These are phyloP conservation scores for Metschnikowia colocasiae DNA, from an alignment of 805 yeast species.

Conservation along the genomic window DNA sequence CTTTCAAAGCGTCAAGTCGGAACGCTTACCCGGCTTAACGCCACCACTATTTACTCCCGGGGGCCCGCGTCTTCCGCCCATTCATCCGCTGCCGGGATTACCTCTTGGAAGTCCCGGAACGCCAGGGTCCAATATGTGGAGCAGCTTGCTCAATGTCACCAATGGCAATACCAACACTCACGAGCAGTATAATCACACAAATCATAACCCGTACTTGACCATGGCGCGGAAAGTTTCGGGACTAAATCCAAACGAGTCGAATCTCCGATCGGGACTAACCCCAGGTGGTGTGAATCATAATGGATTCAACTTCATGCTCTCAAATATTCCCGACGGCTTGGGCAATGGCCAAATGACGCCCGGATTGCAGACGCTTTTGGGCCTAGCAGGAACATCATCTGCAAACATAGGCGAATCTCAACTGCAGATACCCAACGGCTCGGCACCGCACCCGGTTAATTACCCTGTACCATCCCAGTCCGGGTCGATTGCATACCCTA, in stretches of 20 bases:
- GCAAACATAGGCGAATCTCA: neutral
- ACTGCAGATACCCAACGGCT: neutral
- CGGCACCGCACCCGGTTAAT: neutral
- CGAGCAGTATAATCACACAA: conserved; percentile 6
- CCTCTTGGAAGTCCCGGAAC: conserved; percentile 45
- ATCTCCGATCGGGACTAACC: conserved; percentile 66
- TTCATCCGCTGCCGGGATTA: conserved; percentile 44
- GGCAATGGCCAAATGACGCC: conserved; percentile 49
- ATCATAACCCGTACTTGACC: conserved; percentile 18
- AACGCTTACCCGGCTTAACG: conserved; percentile 35
- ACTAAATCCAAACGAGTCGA: conserved; percentile 72
- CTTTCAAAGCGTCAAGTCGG: conserved; percentile 24
- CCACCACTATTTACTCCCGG: conserved; percentile 58
- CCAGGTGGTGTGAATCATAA: conserved; percentile 44
- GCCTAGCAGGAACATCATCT: conserved; percentile 20
- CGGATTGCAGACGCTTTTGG: conserved; percentile 39
- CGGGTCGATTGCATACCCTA: neutral
- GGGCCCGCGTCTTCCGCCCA: conserved; percentile 55
- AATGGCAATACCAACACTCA: conserved; percentile 16
- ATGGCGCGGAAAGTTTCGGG: conserved; percentile 49
- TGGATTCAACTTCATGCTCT: conserved; percentile 35
- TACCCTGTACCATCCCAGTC: neutral
- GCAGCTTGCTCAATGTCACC: conserved; percentile 43
- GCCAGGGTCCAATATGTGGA: conserved; percentile 50
- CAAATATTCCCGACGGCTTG: conserved; percentile 35